A percentile compares a stretch with the other conserved stretches of the same genome.
phyloP scores from a whole-genome alignment of 768 basidiomycete species.

The Lentinula lateritia region DNA sequence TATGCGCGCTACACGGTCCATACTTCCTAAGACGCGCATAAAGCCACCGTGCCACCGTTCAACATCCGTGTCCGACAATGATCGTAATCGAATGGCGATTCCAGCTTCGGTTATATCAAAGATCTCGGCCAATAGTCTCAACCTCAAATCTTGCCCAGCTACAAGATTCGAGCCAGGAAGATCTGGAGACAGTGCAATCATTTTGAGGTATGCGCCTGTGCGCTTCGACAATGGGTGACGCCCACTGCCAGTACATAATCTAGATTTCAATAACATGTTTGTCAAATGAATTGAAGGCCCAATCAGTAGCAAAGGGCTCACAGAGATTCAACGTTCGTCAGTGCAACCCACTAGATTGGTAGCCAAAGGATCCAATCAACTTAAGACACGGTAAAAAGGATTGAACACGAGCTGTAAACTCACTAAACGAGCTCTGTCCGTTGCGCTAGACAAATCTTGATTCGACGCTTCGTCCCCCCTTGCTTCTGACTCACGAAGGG shows the following conservation, averaged over 20 bases:
- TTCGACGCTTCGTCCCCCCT: constrained; percentile 14
- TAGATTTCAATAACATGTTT: constrained; percentile 18
- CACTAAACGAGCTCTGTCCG: constrained; percentile 33
- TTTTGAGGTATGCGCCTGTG: constrained; percentile 15
- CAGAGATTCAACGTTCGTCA: constrained; percentile 29
- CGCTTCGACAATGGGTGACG: constrained; percentile 29
- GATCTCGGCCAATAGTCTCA: constrained; percentile 25
- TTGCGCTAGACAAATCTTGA: constrained; percentile 18
- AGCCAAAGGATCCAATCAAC: constrained; percentile 3
- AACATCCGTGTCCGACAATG: constrained; percentile 17
- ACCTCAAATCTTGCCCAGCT: constrained; percentile 24
- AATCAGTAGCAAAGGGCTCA: constrained; percentile 9
- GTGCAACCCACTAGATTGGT: constrained; percentile 27
- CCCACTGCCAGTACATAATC: constrained; percentile 31
- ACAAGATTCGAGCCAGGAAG: constrained; percentile 16
- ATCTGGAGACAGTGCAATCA: constrained; percentile 21
- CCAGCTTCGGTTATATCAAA: constrained; percentile 22
- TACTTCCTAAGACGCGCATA: constrained; percentile 12
- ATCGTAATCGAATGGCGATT: constrained; percentile 18
- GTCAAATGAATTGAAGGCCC: not conserved
- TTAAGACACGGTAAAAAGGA: not conserved
- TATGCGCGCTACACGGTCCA: constrained; percentile 17
- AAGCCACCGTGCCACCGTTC: constrained; percentile 10
- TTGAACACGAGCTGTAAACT: constrained; percentile 9
- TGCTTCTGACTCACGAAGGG: constrained; percentile 20